Evolutionary conservation across 108 stramenopile genomes (phyloP), one percentile per base, ranked within the genome.

Genomic region (Pseudonitzschia multistriata): DNA sequence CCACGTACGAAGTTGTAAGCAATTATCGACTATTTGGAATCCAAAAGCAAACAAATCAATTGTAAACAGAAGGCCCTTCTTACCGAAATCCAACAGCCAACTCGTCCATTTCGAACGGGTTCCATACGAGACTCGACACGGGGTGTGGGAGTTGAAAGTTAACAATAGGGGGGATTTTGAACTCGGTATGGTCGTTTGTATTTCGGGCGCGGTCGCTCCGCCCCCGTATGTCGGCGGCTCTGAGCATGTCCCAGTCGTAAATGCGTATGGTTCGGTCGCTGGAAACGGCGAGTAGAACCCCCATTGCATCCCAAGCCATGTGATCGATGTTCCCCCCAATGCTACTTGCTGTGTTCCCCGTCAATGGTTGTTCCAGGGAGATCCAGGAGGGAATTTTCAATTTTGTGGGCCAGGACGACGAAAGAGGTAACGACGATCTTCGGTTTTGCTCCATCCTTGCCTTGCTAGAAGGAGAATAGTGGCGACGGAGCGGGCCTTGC

Each of bases 161-260:
- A 1, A 73, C 10, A 29, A 73, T 60, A 10, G 78, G 78, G 39
- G 67, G 68, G 65, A 79, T 73, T 27, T 55, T 52, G 11, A 54
- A 54, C 17, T 35, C 48, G 0, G 40, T 30, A 6, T 59, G n/a
- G 49, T 61, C n/a, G 45, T 42, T n/a, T n/a, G n/a, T 17, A 40
- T 49, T 5, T 13, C 68, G 72, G 10, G 30, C 49, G 5, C 47
- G 65, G 21, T 70, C 62, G n/a, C 56, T 57, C 24, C 57, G 35
- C 17, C 67, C 66, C 10, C 49, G 47, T 25, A 77, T 27, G 45
- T 79, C 74, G 22, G 75, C 72, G 0, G 78, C 82, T 29, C 71
- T 49, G 0, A 83, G 68, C 52, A 62, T 76, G 56, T 83, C 82
- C 82, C 82, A 83, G 66, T 83, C 78, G 56, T 76, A 83, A 56